Evolutionary conservation across 2,329 filamentous ascomycete genomes (phyloP).

Genomic region (Chaetothyriales sp.): DNA sequence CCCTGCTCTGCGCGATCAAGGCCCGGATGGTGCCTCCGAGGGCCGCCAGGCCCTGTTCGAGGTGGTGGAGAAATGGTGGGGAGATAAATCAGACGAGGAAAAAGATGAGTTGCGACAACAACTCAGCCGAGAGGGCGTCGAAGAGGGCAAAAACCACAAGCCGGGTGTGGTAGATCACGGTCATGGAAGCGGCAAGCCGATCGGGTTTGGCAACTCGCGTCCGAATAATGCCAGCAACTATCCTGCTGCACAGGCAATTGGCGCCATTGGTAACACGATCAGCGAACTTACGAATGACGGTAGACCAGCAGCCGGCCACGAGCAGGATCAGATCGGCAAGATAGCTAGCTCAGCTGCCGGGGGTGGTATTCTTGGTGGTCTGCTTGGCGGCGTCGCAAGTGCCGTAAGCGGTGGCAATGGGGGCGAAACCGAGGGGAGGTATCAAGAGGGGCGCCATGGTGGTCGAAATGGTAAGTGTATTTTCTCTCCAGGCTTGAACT

Average conservation of each 20-base stretch:
- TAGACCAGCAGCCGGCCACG: constrained; percentile 9
- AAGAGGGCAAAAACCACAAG: constrained; percentile 69
- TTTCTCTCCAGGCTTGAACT: constrained; percentile 2
- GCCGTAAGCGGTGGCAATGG: constrained; percentile 29
- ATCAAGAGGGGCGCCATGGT: constrained; percentile 1
- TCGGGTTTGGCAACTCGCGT: constrained; percentile 47
- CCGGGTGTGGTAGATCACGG: constrained; percentile 70
- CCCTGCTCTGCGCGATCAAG: constrained; percentile 58
- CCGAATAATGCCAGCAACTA: constrained; percentile 14
- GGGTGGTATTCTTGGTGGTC: constrained; percentile 48
- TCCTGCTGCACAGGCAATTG: constrained; percentile 22
- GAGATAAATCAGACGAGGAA: constrained; percentile 44
- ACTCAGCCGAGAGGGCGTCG: constrained; percentile 63
- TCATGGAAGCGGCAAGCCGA: constrained; percentile 67
- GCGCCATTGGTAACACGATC: constrained; percentile 18
- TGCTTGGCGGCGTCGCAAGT: constrained; percentile 45
- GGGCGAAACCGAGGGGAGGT: constrained; percentile 2
- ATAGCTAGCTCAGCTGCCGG: constrained; percentile 45
- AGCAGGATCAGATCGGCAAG: constrained; percentile 24
- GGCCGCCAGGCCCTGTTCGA: constrained; percentile 63
- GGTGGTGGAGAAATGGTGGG: constrained; percentile 76
- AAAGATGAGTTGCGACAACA: constrained; percentile 56
- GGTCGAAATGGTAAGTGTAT: constrained; percentile 4
- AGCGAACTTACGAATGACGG: constrained; percentile 7
- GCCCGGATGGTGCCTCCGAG: constrained; percentile 54